Evolutionary conservation across 192 early-diverging fungal genomes (phyloP).

Genomic region (Chytriomyces hyalinus): DNA sequence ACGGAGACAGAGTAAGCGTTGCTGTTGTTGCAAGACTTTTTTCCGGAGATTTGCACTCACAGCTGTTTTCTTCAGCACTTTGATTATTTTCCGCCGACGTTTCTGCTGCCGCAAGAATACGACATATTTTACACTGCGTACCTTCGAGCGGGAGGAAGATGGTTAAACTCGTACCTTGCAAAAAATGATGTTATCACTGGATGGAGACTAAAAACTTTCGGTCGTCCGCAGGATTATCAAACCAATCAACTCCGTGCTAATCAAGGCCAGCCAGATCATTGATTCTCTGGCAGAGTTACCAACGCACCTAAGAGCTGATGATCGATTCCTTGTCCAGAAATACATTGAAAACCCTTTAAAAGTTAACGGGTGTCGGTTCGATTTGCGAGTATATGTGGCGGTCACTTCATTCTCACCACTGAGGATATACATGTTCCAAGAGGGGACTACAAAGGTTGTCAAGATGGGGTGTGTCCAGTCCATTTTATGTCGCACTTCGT

Average conservation of each 20-base stretch:
- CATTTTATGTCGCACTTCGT: background rate
- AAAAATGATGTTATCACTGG: background rate
- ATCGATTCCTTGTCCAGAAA: conserved; percentile 29
- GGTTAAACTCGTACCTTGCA: background rate
- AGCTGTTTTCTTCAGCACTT: conserved; percentile 17
- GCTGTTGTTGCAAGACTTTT: background rate
- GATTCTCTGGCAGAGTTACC: conserved; percentile 38
- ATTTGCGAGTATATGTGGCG: conserved; percentile 48
- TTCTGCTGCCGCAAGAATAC: conserved; percentile 38
- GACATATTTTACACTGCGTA: conserved; percentile 31
- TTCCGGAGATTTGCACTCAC: conserved; percentile 11
- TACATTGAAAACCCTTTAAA: conserved; percentile 48
- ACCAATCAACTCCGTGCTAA: conserved; percentile 4
- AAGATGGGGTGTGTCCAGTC: conserved; percentile 35
- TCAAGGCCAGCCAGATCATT: conserved; percentile 5
- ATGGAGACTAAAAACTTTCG: background rate
- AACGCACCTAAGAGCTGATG: conserved; percentile 24
- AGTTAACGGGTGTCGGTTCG: conserved; percentile 50
- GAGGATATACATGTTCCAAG: conserved; percentile 42
- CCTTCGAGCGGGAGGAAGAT: conserved; percentile 27
- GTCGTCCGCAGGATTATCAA: conserved; percentile 12
- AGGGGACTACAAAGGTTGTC: conserved; percentile 45
- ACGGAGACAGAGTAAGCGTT: conserved; percentile 31
- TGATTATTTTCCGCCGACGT: conserved; percentile 34
- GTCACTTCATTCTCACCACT: conserved; percentile 50